Conservation (phyloP, 306 rosid genomes). For the Lupinus albus region DNA sequence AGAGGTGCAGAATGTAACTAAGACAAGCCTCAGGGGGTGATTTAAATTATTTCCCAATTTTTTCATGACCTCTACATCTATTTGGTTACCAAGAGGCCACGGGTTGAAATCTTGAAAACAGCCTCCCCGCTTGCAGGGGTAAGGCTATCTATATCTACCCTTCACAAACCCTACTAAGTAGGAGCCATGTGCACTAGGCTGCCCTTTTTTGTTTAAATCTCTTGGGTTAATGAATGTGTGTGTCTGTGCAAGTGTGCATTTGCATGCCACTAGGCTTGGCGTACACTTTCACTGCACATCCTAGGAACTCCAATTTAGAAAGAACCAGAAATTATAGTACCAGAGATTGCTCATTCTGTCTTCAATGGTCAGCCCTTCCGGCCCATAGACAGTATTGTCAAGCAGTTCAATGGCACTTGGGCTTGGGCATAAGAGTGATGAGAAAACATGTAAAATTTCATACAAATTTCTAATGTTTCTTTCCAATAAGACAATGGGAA, state of each 20-base stretch:
- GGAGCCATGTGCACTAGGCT: too few species aligned
- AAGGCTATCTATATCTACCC: too few species aligned
- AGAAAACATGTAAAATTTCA: neutral
- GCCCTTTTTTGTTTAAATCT: neutral
- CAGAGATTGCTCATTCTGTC: neutral
- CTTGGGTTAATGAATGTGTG: neutral
- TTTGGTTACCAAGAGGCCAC: too few species aligned
- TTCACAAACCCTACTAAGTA: too few species aligned
- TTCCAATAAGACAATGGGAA: conserved; percentile 1
- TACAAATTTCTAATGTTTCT: neutral
- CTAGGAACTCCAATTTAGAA: conserved; percentile 6
- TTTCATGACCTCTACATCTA: neutral
- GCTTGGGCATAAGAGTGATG: conserved; percentile 16
- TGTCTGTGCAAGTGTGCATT: neutral
- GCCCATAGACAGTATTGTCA: neutral
- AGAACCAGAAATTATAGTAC: neutral
- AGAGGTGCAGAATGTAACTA: too few species aligned
- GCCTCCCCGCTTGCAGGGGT: too few species aligned
- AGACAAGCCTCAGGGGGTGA: too few species aligned
- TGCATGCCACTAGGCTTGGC: neutral
- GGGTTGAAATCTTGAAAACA: too few species aligned
- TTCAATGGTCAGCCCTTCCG: neutral
- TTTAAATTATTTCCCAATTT: neutral
- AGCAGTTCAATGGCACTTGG: too few species aligned
- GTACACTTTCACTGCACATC: neutral